Conservation (phyloP, 139 green algal species). For the Choricystis sp. region DNA sequence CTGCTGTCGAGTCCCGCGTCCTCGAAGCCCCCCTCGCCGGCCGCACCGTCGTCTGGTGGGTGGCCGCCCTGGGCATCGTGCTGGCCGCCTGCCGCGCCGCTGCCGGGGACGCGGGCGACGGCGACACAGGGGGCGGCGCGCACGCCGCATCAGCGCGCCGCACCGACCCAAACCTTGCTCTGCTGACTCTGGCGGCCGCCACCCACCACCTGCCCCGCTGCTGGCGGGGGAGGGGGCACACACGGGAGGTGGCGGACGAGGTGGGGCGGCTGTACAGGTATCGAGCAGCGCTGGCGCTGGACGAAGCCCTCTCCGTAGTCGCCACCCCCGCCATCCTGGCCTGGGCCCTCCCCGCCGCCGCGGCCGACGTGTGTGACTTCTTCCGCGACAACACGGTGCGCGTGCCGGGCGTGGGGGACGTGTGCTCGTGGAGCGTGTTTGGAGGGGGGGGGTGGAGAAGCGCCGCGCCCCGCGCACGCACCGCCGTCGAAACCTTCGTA, state of each 20-base stretch:
- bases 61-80: constrained; percentile 52
- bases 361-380: constrained; percentile 39
- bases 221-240: constrained; percentile 60
- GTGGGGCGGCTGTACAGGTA: constrained; percentile 73
- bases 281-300: constrained; percentile 63
- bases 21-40: constrained; percentile 59
- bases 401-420: constrained; percentile 68
- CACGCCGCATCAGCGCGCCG: constrained; percentile 5
- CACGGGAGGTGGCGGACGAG: constrained; percentile 53
- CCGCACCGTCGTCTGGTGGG: constrained; percentile 61
- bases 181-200: constrained; percentile 64
- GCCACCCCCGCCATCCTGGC: constrained; percentile 76
- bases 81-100: constrained; percentile 42
- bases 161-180: constrained; percentile 66
- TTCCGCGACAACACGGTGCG: constrained; percentile 43
- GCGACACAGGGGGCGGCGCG: background rate
- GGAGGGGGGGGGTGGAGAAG: background rate
- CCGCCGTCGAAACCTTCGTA: constrained; percentile 14
- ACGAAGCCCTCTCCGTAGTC: constrained; percentile 73
- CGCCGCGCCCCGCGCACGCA: background rate
- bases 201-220: constrained; percentile 80
- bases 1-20: constrained; percentile 55
- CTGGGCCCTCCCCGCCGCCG: constrained; percentile 33
- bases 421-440: constrained; percentile 26
- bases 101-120: constrained; percentile 22